Evolutionary conservation across 352 stramenopile genomes (phyloP).

Genomic region (Globisporangium spiculum): DNA sequence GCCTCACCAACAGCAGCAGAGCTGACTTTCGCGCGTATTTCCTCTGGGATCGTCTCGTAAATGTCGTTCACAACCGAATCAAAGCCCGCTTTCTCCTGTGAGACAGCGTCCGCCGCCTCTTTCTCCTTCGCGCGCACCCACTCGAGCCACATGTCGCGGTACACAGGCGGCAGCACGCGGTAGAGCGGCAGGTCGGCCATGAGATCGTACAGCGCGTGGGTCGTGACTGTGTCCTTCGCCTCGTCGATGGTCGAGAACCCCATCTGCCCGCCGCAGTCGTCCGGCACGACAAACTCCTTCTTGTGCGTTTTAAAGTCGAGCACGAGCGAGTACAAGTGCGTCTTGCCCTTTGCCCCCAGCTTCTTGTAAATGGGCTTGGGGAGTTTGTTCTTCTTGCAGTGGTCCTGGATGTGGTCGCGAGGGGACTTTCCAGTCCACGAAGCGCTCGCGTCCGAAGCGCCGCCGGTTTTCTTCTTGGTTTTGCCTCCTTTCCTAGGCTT

Average conservation of each 20-base stretch:
- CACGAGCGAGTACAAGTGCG: slow-evolving; percentile 54
- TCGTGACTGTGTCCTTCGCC: slow-evolving; percentile 76
- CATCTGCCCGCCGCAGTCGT: slow-evolving; percentile 31
- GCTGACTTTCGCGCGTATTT: slow-evolving; percentile 41
- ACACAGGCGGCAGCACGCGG: slow-evolving; percentile 83
- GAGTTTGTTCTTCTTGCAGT: slow-evolving; percentile 86
- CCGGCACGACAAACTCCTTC: slow-evolving; percentile 35
- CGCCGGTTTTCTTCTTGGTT: slow-evolving; percentile 32
- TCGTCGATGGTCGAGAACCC: slow-evolving; percentile 66
- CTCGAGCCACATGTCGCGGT: slow-evolving; percentile 86
- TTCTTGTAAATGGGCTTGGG: slow-evolving; percentile 76
- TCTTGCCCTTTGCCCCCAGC: slow-evolving; percentile 20
- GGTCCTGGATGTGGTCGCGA: slow-evolving; percentile 85
- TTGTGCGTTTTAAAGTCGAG: slow-evolving; percentile 45
- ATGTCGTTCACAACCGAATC: slow-evolving; percentile 54
- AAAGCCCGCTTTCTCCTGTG: slow-evolving; percentile 43
- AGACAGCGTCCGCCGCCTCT: slow-evolving; percentile 28
- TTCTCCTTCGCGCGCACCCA: slow-evolving; percentile 51
- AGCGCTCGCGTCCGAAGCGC: slow-evolving; percentile 25
- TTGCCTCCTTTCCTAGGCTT: slow-evolving; percentile 28
- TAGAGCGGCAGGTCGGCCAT: slow-evolving; percentile 85
- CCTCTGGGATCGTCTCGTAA: slow-evolving; percentile 40
- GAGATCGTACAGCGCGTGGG: slow-evolving; percentile 86
- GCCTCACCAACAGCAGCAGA: background rate
- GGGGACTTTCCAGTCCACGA: slow-evolving; percentile 83